Conservation (phyloP, 306 rosid species). For the Malus orientalis region DNA sequence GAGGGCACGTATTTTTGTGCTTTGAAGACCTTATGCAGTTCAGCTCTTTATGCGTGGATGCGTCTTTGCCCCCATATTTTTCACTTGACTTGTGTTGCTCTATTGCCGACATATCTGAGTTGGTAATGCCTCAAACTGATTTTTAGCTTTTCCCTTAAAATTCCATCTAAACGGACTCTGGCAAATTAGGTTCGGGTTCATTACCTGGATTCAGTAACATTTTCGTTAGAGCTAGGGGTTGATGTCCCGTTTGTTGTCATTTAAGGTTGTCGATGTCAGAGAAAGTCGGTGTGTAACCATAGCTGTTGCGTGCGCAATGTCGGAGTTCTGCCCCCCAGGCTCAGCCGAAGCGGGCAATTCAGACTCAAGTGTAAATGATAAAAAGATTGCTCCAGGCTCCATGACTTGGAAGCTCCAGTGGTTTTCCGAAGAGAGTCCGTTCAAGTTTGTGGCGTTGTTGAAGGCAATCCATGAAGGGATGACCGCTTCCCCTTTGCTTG, state of each 20-base stretch:
- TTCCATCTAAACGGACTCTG: not conserved
- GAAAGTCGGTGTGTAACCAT: conserved; percentile 44
- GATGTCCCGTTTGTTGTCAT: not conserved
- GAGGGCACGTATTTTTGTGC: conserved; percentile 61
- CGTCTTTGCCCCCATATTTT: conserved; percentile 48
- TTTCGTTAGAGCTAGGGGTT: not conserved
- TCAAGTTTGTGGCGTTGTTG: conserved; percentile 62
- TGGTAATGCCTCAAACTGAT: conserved; percentile 37
- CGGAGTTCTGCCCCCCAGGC: conserved; percentile 23
- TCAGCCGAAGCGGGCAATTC: conserved; percentile 22
- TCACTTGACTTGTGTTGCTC: conserved; percentile 63
- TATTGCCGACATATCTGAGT: conserved; percentile 55
- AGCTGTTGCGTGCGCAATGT: conserved; percentile 32
- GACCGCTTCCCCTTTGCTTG: conserved; percentile 36
- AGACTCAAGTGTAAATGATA: conserved; percentile 19
- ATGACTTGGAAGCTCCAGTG: conserved; percentile 61
- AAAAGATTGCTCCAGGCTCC: conserved; percentile 22
- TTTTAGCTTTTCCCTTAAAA: not conserved
- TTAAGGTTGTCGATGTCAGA: conserved; percentile 62
- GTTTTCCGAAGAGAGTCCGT: conserved; percentile 51
- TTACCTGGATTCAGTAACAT: too few relatives aligned
- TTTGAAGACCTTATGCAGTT: conserved; percentile 60
- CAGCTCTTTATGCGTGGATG: conserved; percentile 43
- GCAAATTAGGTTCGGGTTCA: too few relatives aligned
- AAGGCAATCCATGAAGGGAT: conserved; percentile 67